Evolutionary conservation across 2,329 filamentous ascomycete species (phyloP).

Genomic region (Dothistroma pini): DNA sequence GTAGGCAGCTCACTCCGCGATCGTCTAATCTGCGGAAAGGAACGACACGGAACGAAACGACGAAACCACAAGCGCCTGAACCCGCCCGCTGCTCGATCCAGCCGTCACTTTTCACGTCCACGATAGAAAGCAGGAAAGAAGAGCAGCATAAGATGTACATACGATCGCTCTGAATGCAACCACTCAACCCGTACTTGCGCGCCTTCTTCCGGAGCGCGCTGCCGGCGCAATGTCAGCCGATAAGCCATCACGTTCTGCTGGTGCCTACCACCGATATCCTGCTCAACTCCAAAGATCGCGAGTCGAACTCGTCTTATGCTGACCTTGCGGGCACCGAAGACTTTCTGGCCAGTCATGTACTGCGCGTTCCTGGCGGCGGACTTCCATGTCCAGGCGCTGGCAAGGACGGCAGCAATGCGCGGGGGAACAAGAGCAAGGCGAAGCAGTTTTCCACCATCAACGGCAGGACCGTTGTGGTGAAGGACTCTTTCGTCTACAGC

Average conservation of each 20-base stretch:
- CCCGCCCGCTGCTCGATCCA: background rate
- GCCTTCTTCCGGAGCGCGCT: slow-evolving; percentile 98
- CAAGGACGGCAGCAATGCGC: slow-evolving; percentile 56
- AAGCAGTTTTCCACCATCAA: slow-evolving; percentile 93
- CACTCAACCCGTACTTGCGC: slow-evolving; percentile 96
- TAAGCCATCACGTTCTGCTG: slow-evolving; percentile 88
- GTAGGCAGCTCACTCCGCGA: background rate
- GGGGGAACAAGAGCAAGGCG: slow-evolving; percentile 86
- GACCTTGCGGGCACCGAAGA: slow-evolving; percentile 88
- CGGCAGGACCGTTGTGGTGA: slow-evolving; percentile 87
- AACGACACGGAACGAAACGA: background rate
- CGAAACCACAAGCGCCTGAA: background rate
- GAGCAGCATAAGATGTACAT: slow-evolving; percentile 6
- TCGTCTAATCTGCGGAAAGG: background rate
- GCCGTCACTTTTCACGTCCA: background rate
- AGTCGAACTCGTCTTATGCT: slow-evolving; percentile 70
- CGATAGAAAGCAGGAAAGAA: background rate
- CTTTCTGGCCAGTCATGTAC: slow-evolving; percentile 93
- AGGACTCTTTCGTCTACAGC: slow-evolving; percentile 87
- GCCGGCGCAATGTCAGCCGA: slow-evolving; percentile 83
- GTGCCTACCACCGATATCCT: slow-evolving; percentile 92
- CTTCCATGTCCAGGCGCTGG: slow-evolving; percentile 44
- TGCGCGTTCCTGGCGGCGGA: slow-evolving; percentile 67
- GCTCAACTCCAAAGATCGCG: slow-evolving; percentile 80
- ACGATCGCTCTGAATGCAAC: slow-evolving; percentile 37